Evolutionary conservation across 371 early-diverging fungal species (phyloP).

Genomic region (Rhizopus delemar): DNA sequence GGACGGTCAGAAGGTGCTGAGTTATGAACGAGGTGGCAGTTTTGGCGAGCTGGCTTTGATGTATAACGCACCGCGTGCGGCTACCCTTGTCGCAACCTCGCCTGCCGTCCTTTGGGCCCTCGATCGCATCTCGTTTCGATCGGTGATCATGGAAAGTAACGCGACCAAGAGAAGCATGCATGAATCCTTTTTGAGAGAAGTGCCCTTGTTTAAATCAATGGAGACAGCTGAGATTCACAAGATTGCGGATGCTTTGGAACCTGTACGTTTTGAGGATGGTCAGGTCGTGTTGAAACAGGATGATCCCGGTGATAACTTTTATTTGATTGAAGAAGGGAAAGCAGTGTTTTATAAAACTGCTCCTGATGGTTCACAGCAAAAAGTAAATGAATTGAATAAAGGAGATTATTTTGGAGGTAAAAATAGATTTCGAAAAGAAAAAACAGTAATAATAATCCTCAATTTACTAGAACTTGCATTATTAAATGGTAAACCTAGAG

Average conservation of each 20-base stretch:
- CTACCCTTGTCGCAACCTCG: conserved; percentile 82
- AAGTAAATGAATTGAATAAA: conserved; percentile 74
- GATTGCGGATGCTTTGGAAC: conserved; percentile 81
- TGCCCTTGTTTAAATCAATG: conserved; percentile 65
- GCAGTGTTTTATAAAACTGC: conserved; percentile 49
- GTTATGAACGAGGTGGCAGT: conserved; percentile 82
- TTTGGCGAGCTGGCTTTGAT: conserved; percentile 98
- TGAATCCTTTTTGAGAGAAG: conserved; percentile 85
- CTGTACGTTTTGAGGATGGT: conserved; percentile 65
- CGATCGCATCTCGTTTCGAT: conserved; percentile 90
- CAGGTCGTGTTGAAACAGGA: conserved; percentile 73
- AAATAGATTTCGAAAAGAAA: conserved; percentile 1
- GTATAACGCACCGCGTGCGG: conserved; percentile 96
- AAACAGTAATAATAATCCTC: not conserved
- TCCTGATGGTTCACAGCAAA: conserved; percentile 69
- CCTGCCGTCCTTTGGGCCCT: conserved; percentile 90
- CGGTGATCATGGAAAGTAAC: conserved; percentile 90
- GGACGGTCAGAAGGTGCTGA: conserved; percentile 67
- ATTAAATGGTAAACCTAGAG: conserved; percentile 87
- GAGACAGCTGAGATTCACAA: conserved; percentile 75
- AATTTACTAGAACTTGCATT: conserved; percentile 79
- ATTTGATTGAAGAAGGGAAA: conserved; percentile 87
- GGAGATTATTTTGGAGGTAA: conserved; percentile 95
- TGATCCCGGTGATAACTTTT: conserved; percentile 63
- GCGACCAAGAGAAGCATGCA: conserved; percentile 85